Conservation (phyloP, 2,329 filamentous ascomycete species). For the Fusarium anguioides region DNA sequence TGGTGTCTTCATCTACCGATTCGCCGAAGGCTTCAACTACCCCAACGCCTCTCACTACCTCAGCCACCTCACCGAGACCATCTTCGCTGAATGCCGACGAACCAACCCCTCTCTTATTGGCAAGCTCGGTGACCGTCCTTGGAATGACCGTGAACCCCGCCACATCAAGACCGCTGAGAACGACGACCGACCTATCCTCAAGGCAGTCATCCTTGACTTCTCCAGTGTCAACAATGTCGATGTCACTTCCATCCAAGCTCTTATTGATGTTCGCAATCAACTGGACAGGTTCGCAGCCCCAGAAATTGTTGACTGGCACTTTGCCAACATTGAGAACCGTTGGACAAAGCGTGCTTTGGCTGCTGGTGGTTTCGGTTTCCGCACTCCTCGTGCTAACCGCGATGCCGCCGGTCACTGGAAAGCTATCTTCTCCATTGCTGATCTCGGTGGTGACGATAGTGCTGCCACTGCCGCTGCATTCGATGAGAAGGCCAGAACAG, state of each 20-base stretch:
- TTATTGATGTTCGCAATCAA: constrained; percentile 65
- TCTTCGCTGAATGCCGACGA: constrained; percentile 59
- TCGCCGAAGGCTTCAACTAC: constrained; percentile 67
- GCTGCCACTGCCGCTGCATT: constrained; percentile 66
- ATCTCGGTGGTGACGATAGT: constrained; percentile 78
- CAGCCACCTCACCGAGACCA: constrained; percentile 59
- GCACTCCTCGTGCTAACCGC: constrained; percentile 45
- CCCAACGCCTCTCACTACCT: constrained; percentile 64
- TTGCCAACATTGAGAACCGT: constrained; percentile 63
- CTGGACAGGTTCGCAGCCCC: constrained; percentile 63
- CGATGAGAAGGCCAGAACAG: constrained; percentile 64
- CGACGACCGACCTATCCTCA: constrained; percentile 61
- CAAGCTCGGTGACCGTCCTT: constrained; percentile 65
- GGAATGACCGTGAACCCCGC: constrained; percentile 64
- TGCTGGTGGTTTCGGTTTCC: constrained; percentile 64
- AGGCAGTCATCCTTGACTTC: constrained; percentile 67
- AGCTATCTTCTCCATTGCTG: constrained; percentile 92
- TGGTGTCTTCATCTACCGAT: constrained; percentile 66
- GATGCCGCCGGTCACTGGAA: constrained; percentile 59
- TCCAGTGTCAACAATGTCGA: constrained; percentile 66
- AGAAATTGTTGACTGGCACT: constrained; percentile 60
- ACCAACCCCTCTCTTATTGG: constrained; percentile 57
- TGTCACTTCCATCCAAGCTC: constrained; percentile 64
- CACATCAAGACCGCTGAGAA: constrained; percentile 48
- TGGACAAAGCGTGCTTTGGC: constrained; percentile 68